Base-by-base conservation (phyloP, 495 filamentous ascomycete species). In the Astrothelium macrocarpum region DNA sequence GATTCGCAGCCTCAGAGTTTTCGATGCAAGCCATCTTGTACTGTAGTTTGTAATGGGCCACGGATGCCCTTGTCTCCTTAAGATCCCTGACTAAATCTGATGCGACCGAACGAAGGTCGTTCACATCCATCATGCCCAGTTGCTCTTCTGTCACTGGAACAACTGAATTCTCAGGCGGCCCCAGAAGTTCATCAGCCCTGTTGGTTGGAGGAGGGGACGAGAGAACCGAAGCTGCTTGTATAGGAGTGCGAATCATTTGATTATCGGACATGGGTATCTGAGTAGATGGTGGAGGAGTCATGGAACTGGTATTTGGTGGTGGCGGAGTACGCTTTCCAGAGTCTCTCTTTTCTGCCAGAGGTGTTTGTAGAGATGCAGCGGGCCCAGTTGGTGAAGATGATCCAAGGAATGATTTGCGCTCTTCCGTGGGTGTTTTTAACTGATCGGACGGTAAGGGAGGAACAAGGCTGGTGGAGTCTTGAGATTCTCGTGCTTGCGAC, bases 41-140 rank as follows among this genome's bases (percentile, higher is more conserved):
- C 72, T 97, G 93, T 58, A 98, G 77, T 70, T 94, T 95, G 78
- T 95, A 87, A 71, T 98, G 94, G 28, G 95, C 86, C 0, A 89
- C 87, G 53, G 88, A 87, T 80, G 90, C 89, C 59, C 90, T 89
- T 61, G 84, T 80, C 65, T 89, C 85, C 58, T 81, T 77, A 7
- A 85, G 74, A 7, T 81, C 75, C 11, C 72, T 70, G 31, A 81
- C 72, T 1, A 86, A 72, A 26, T 82, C 80, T 32, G 78, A 75
- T 39, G 83, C 80, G 59, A 93, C 82, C 32, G 75, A 78, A 39
- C 79, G 77, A 59, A 87, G 79, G 61, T 85, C 81, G 3, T 81
- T 78, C n/a, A 81, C 67, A 32, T 77, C 77, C 2, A 75, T 66
- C 20, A 1, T 31, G 2, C 45, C 60, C 23, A 70, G 59, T 25